Evolutionary conservation across 345 rosid species (phyloP), one percentile per base, ranked within the genome.

Genomic region (Aquilaria yunnanensis): DNA sequence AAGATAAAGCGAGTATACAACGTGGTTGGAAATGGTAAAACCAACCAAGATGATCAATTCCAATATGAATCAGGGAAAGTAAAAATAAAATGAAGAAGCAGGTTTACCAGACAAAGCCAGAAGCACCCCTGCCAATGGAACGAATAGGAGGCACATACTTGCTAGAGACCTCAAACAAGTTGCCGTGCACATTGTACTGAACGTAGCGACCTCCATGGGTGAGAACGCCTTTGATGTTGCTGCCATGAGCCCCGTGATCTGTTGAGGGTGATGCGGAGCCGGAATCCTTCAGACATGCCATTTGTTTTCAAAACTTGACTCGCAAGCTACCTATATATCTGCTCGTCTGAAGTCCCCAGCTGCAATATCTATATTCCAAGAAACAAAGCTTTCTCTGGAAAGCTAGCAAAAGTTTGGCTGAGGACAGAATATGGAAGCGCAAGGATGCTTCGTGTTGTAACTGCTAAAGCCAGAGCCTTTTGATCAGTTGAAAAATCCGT

Each of bases 61-160:
- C 23, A 65, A 14, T 12, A 12, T n/a, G 12, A 55, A 43, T 9
- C 12, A 41, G 4, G 30, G 2, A 53, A 31, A 43, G 47, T 14
- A 37, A n/a, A 32, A 46, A 13, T 2, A 1, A 43, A 45, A 8
- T 5, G 16, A 1, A 8, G 8, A 9, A 41, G 8, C 29, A 50
- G 51, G 55, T 81, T 65, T 67, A 85, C 94, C 94, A 87, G 60
- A 87, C 86, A 62, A 84, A 79, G 53, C 94, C 94, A 66, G 67
- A 76, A 64, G 94, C 86, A 14, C 94, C 94, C 58, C 94, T 59
- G 16, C 90, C 94, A 56, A 87, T 75, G 41, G 90, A 90, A 41
- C 90, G 86, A 63, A 87, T 78, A 29, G 94, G 94, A 34, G 90
- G 94, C 10, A 79, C 79, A 62, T 87, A 87, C 83, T 85, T 85